Conservation (phyloP, 139 green algal species). For the Eudorina sp. region DNA sequence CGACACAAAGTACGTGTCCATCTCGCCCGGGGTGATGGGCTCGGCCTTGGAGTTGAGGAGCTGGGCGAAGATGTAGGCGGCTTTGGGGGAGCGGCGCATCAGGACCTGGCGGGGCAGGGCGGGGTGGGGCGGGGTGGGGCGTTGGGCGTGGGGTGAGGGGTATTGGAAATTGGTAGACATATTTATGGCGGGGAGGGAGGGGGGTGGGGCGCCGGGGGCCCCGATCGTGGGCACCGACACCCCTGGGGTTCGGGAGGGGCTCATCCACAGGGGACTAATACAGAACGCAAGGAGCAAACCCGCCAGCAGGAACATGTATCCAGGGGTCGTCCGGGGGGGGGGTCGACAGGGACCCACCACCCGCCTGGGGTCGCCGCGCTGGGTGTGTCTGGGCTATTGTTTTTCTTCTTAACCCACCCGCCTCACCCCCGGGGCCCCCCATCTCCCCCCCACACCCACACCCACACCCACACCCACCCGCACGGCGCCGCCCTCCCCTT, state of each 20-base stretch:
- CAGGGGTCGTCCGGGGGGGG: too few species aligned
- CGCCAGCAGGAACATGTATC: too few species aligned
- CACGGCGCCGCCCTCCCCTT: neutral
- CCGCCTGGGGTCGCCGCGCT: too few species aligned
- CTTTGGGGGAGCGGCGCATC: conserved; percentile 51
- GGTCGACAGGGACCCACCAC: too few species aligned
- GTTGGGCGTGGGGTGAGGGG: neutral
- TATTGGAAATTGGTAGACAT: neutral
- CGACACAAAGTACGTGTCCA: conserved; percentile 42
- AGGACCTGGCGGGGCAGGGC: conserved; percentile 40
- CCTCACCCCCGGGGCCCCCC: too few species aligned
- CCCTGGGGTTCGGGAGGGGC: too few species aligned
- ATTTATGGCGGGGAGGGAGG: neutral
- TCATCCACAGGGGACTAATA: too few species aligned
- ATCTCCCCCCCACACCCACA: neutral
- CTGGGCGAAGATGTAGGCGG: conserved; percentile 59
- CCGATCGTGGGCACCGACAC: too few species aligned
- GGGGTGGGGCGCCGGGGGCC: neutral
- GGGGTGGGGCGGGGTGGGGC: neutral
- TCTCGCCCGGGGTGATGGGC: conserved; percentile 2
- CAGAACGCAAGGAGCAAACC: too few species aligned
- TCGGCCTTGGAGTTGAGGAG: conserved; percentile 22
- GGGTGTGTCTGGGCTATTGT: too few species aligned
- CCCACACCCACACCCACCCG: neutral
- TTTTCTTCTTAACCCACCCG: too few species aligned